Conservation (phyloP, 1,284 basidiomycete species). For the Apiotrichum gracile region DNA sequence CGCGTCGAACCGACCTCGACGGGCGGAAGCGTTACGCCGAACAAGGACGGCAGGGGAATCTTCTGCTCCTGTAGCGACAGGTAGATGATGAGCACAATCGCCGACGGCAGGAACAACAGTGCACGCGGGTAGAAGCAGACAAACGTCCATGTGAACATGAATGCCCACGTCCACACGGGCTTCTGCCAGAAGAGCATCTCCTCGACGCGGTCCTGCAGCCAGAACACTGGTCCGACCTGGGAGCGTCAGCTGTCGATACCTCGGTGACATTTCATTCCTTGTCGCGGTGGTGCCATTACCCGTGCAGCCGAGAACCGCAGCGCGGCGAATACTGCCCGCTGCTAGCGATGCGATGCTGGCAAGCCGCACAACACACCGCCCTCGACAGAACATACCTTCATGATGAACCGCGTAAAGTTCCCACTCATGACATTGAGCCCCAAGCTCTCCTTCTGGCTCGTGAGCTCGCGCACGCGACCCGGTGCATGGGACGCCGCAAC, state of each 20-base stretch:
- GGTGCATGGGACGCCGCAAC: slow-evolving; percentile 15
- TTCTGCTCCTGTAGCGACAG: slow-evolving; percentile 37
- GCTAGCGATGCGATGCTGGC: no score
- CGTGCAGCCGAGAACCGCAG: no score
- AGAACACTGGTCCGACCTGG: slow-evolving; percentile 46
- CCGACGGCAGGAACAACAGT: slow-evolving; percentile 39
- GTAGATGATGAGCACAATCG: slow-evolving; percentile 35
- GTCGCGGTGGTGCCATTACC: no score
- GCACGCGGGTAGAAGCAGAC: slow-evolving; percentile 46
- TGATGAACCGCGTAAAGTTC: slow-evolving; percentile 46
- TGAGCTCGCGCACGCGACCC: slow-evolving; percentile 26
- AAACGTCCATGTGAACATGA: slow-evolving; percentile 42
- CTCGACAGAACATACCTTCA: slow-evolving; percentile 27
- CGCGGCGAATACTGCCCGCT: no score
- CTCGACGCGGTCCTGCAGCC: slow-evolving; percentile 46
- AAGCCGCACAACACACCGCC: neutral
- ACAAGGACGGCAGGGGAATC: slow-evolving; percentile 29
- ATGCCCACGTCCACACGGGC: slow-evolving; percentile 45
- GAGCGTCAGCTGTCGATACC: no score
- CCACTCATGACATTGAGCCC: slow-evolving; percentile 41
- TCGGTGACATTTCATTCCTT: neutral
- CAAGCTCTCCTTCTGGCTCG: slow-evolving; percentile 37
- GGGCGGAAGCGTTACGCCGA: slow-evolving; percentile 23
- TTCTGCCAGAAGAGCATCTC: slow-evolving; percentile 48
- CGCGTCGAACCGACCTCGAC: slow-evolving; percentile 1